Base-by-base conservation (phyloP, 768 basidiomycete genomes). In the Boletus subcaerulescens region DNA sequence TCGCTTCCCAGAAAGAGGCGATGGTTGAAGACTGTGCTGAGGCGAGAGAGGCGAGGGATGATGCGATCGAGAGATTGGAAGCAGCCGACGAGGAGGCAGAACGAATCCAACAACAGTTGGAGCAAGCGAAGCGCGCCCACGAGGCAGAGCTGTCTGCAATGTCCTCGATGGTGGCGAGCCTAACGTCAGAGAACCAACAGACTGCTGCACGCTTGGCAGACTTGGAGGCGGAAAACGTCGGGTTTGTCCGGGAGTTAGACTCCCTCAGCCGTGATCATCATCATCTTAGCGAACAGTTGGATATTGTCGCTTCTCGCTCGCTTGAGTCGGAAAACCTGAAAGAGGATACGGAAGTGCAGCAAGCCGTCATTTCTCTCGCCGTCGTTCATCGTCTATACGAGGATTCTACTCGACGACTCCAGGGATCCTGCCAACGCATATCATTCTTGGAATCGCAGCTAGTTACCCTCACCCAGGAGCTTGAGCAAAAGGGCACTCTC, bases 1-100 rank as follows among this genome's bases (percentile, higher is more conserved):
- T 85, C 54, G 75, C 72, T 20, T 78, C 82, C 5, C 81, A 91
- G 74, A 89, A 86, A 67, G 82, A 83, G 52, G 84, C 87, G 2
- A 89, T 93, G 87, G 81, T 92, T 0, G 89, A 91, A 58, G 91
- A 93, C 64, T 92, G 91, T 62, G 85, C 85, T 5, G 83, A 86
- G 51, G 89, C 88, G 3, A 76, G 91, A 50, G 86, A 86, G 51
- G 81, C 85, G 20, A 77, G 91, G 35, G 86, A 93, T 66, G 77
- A 77, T 24, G 86, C 89, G 5, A 65, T 84, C 41, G 63, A 65
- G 50, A 74, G 73, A 55, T 67, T 80, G 26, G 91, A 91, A 52
- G 70, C 68, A n/a, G 66, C 85, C 55, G 89, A 91, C 60, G 78
- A 83, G 40, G 80, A 83, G 56, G 57, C 81, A 48, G 89, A 86